Percentiles rank a stretch among this genome's conserved stretches.
Evolutionary conservation across 257 asterid genomes (phyloP).

Genomic region (Fraxinus quadrangulata): DNA sequence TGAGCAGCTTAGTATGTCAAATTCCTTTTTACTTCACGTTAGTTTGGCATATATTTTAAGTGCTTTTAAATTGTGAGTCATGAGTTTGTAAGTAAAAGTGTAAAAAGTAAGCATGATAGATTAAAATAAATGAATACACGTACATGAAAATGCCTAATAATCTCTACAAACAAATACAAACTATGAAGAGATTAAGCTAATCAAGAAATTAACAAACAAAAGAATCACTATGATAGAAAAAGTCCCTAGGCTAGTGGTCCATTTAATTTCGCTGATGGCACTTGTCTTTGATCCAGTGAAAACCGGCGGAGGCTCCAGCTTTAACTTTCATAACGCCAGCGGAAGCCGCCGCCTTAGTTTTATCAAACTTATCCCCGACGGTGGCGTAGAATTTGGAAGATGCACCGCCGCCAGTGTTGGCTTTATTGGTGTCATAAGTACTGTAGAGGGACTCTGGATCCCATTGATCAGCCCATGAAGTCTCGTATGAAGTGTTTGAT

Average conservation of each 20-base stretch:
- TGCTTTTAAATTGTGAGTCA: too few relatives aligned
- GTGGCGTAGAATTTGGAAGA: slow-evolving; percentile 34
- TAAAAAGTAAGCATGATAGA: too few relatives aligned
- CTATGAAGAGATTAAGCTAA: not conserved
- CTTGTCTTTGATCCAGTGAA: slow-evolving; percentile 57
- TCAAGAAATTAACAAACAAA: not conserved
- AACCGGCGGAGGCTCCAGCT: slow-evolving; percentile 42
- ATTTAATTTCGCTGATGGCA: slow-evolving; percentile 32
- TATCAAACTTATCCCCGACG: slow-evolving; percentile 39
- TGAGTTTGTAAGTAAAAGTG: too few relatives aligned
- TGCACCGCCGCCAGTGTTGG: not conserved
- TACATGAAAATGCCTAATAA: too few relatives aligned
- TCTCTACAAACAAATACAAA: not conserved
- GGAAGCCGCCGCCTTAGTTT: slow-evolving; percentile 50
- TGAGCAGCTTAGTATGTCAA: too few relatives aligned
- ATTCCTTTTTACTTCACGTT: too few relatives aligned
- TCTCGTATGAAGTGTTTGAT: slow-evolving; percentile 26
- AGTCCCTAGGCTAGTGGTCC: not conserved
- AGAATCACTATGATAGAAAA: not conserved
- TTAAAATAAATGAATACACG: too few relatives aligned
- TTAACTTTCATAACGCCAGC: slow-evolving; percentile 53
- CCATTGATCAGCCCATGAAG: slow-evolving; percentile 47
- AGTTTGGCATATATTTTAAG: too few relatives aligned
- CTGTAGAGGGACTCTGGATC: slow-evolving; percentile 33
- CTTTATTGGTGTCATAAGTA: not conserved